phyloP scores from a whole-genome alignment of 2,329 filamentous ascomycete genomes.

The Akanthomyces muscarius region DNA sequence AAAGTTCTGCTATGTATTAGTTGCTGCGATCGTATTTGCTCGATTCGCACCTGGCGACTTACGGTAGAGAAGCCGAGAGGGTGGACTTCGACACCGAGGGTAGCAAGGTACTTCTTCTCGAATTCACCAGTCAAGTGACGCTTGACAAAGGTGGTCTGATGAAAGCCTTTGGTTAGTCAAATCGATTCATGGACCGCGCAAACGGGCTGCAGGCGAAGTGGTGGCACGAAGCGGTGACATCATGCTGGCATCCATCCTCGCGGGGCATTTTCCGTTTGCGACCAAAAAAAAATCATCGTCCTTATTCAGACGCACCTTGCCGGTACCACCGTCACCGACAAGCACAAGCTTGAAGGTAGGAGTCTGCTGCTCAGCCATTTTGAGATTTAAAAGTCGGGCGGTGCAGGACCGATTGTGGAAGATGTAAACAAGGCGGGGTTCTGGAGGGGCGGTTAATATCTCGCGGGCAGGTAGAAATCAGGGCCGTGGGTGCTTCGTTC shows the following conservation, averaged over 20 bases:
- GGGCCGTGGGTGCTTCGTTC: background rate
- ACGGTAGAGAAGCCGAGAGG: constrained; percentile 97
- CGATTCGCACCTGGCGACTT: constrained; percentile 44
- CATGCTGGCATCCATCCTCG: constrained; percentile 17
- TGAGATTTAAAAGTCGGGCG: constrained; percentile 29
- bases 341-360: constrained; percentile 99
- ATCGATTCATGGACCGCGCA: background rate
- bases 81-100: constrained; percentile 98
- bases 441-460: constrained; percentile 34
- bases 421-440: constrained; percentile 47
- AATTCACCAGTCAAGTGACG: constrained; percentile 99
- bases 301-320: constrained; percentile 70
- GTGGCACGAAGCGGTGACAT: constrained; percentile 22
- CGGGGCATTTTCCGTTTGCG: constrained; percentile 16
- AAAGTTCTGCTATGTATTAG: constrained; percentile 63
- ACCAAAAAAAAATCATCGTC: constrained; percentile 19
- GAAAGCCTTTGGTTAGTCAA: constrained; percentile 20
- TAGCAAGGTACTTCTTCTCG: constrained; percentile 99
- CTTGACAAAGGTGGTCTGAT: constrained; percentile 99
- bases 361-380: constrained; percentile 58
- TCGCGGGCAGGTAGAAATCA: constrained; percentile 2
- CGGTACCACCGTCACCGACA: constrained; percentile 98
- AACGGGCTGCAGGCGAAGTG: constrained; percentile 6
- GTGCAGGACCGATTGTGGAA: constrained; percentile 27
- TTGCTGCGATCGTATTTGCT: constrained; percentile 24